Percentiles rank a stretch among this genome's conserved stretches.
Evolutionary conservation across 768 basidiomycete species (phyloP).

Genomic region (Auriscalpium vulgare): DNA sequence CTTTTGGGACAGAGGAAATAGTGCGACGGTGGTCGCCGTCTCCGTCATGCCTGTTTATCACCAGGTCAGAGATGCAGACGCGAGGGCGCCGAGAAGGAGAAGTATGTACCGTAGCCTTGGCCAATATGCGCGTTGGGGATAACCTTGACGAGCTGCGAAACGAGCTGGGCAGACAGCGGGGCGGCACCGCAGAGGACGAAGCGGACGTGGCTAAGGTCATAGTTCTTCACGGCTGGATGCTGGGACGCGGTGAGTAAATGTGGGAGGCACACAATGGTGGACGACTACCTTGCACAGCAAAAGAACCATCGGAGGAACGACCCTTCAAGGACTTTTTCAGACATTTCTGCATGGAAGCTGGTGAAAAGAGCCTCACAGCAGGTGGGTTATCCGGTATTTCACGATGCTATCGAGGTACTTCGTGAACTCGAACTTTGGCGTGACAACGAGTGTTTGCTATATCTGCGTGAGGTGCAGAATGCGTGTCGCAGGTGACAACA

Average conservation of each 20-base stretch:
- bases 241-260: not conserved
- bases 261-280: not conserved
- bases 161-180: constrained; percentile 27
- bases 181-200: constrained; percentile 27
- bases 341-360: too few relatives aligned
- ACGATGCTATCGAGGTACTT: constrained; percentile 26
- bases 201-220: constrained; percentile 21
- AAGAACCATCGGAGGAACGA: constrained; percentile 24
- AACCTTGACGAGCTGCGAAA: constrained; percentile 35
- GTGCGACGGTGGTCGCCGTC: constrained; percentile 41
- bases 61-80: not conserved
- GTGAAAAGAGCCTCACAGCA: not conserved
- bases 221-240: constrained; percentile 23
- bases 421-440: constrained; percentile 26
- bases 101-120: constrained; percentile 48
- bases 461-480: not conserved
- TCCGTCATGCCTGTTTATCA: constrained; percentile 57
- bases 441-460: constrained; percentile 25
- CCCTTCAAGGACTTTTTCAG: constrained; percentile 2
- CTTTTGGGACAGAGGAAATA: constrained; percentile 40
- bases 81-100: not conserved
- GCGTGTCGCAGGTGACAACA: not conserved
- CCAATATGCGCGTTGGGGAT: constrained; percentile 50
- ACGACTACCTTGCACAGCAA: constrained; percentile 22
- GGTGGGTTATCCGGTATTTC: constrained; percentile 23